These are phyloP conservation scores for Epithemia pelagica DNA, from an alignment of 108 stramenopile species.

Conservation along the genomic window DNA sequence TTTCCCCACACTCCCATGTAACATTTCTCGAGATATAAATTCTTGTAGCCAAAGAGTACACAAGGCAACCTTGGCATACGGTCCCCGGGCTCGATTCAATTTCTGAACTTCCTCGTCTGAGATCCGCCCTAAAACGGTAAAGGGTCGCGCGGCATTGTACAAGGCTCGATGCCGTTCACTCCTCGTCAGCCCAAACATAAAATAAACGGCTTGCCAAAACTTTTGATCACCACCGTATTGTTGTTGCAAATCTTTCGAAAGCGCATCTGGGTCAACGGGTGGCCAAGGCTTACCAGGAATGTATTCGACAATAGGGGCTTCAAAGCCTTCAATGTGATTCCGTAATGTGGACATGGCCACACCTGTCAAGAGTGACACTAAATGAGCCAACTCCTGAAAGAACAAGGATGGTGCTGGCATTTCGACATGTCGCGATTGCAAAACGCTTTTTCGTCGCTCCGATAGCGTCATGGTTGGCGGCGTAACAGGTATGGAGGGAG, in stretches of 20 bases:
- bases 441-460: background rate
- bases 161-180: slow-evolving; percentile 37
- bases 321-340: slow-evolving; percentile 46
- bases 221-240: background rate
- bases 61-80: slow-evolving; percentile 53
- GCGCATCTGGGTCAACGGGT: slow-evolving; percentile 33
- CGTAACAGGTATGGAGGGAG: background rate
- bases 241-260: slow-evolving; percentile 11
- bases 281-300: slow-evolving; percentile 48
- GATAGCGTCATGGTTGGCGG: background rate
- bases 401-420: slow-evolving; percentile 40
- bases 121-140: slow-evolving; percentile 59
- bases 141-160: slow-evolving; percentile 68
- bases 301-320: slow-evolving; percentile 50
- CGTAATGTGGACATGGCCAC: slow-evolving; percentile 64
- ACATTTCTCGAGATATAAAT: slow-evolving; percentile 53
- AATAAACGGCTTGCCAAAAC: slow-evolving; percentile 20
- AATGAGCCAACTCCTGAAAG: slow-evolving; percentile 65
- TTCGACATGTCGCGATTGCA: background rate
- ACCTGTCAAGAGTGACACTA: slow-evolving; percentile 47
- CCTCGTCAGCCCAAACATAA: slow-evolving; percentile 42
- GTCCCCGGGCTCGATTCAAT: slow-evolving; percentile 47
- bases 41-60: slow-evolving; percentile 59
- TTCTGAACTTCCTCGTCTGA: slow-evolving; percentile 43
- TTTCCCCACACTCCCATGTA: slow-evolving; percentile 47